Evolutionary conservation across 352 stramenopile species (phyloP), one percentile per base, ranked within the genome.

Genomic region (Phytophthora cryptogea): DNA sequence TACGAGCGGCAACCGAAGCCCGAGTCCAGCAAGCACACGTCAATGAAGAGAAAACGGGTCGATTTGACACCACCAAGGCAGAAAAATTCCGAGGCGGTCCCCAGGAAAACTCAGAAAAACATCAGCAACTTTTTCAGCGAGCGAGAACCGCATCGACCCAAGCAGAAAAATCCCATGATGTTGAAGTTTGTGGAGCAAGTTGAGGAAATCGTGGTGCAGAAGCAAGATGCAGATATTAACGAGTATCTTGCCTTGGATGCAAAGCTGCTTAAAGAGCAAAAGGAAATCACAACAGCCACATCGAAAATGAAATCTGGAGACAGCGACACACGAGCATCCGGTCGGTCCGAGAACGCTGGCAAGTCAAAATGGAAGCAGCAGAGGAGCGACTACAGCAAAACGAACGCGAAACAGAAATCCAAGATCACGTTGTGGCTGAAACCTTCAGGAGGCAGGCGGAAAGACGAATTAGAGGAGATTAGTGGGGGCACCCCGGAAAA

Each of bases 211-310:
- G 61, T 66, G n/a, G 35, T 67, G 49, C 57, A 76, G 39, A 74
- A 72, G 33, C 54, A 49, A 1, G 39, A 31, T 8, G 48, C 37
- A n/a, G 59, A 51, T 5, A 32, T 82, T 5, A 32, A 83, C 46
- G 50, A 70, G 30, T 79, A 78, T 9, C n/a, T 74, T 17, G 52
- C 41, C 10, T 39, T 81, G 20, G 67, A 80, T 28, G 39, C n/a
- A 5, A 47, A 57, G 11, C 57, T 70, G 36, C 40, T 76, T 41
- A 46, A 61, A 6, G 28, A 70, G 36, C 40, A 78, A 44, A 46
- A 61, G 5, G 28, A 48, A 39, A 37, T 48, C 5, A 49, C 70
- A 17, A 33, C n/a, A 14, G 23, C 57, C 23, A 30, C 53, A 9
- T 33, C 31, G n/a, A 13, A 36, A 53, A 44, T 41, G 11, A 53